Base-by-base conservation (phyloP, 352 stramenopile genomes). In the Phytopythium delawarense region DNA sequence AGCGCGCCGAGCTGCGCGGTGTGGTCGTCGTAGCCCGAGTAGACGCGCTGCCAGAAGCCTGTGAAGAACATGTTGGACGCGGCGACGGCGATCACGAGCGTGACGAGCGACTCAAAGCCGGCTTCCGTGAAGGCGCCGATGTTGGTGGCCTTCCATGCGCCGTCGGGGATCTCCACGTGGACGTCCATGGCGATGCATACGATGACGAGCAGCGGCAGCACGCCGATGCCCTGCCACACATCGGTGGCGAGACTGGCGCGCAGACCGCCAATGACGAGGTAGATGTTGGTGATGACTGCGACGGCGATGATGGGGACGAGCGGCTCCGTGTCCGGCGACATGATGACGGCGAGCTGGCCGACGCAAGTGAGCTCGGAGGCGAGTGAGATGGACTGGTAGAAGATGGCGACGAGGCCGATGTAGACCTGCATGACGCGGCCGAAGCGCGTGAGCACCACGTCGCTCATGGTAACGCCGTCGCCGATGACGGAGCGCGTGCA, bases 321-420 rank as follows among this genome's bases (percentile, higher is more conserved):
- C 35, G 80, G 67, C 57, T 87, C 59, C 2, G 79, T 70, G 37
- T 73, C 66, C 0, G 79, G 79, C 7, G 76, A 81, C 35, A 90
- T 58, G 57, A 85, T 80, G 12, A 49, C 57, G 18, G 76, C 79
- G 35, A 93, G 64, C n/a, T 72, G 32, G 0, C 79, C 84, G 25
- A 90, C 84, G 8, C 60, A 78, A 39, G 84, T 91, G 59, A 89
- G 67, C 65, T 92, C 84, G 7, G 81, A 89, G 7, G 75, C 78
- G 21, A 92, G 64, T 39, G 78, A 92, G 70, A 92, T 89, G 59
- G 91, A 89, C 71, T 93, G 84, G 75, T 88, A 91, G 55, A 93
- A 91, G 40, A 90, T 69, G 20, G 84, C 77, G 50, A 91, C 80
- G 59, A 87, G 66, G 18, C 71, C 69, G 25, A 89, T 69, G 70